Base-by-base conservation (phyloP, 805 yeast species). In the Schwanniomyces vanrijiae region DNA sequence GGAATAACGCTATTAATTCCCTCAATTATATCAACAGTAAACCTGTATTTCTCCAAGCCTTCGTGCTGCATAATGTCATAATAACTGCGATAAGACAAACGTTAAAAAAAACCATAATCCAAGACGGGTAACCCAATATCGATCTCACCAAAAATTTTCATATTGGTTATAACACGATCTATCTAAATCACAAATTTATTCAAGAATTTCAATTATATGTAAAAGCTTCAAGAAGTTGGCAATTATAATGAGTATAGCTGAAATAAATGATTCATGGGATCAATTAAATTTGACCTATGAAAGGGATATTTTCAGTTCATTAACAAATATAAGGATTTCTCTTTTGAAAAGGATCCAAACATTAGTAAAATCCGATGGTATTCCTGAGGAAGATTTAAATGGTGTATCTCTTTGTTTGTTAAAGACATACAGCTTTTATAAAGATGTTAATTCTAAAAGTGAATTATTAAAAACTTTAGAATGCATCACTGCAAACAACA, bases 361-460 rank as follows among this genome's bases (percentile, higher is more conserved):
- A 8, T 62, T 68, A 8, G 55, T 69, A 40, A 55, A 62, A 42
- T 45, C 59, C 40, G 45, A 25, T 43, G 56, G 61, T 19, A 45
- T 53, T 10, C 53, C 59, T 11, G 45, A 44, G 7, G 48, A 51
- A 18, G 63, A 59, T 14, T 53, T 61, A 34, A 54, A 54, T 43
- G 49, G 47, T 10, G 44, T 65, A 33, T 58, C 69, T 14, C 38
- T 59, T 8, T 31, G 53, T 13, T 60, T 83, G 40, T 65, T 83
- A 51, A 70, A 69, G 40, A 76, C 84, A 3, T 82, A 69, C 61
- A 63, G 66, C 40, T 71, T 71, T 55, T 82, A 81, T 50, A 77
- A 71, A 51, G 88, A 84, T 57, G 52, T 65, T 9, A 63, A 60
- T 41, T 80, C 86, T 13, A 70, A 83, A 44, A 59, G 60, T 37